These are phyloP conservation scores for Xylaria sp. DNA, from an alignment of 2,329 filamentous ascomycete genomes.

Conservation along the genomic window DNA sequence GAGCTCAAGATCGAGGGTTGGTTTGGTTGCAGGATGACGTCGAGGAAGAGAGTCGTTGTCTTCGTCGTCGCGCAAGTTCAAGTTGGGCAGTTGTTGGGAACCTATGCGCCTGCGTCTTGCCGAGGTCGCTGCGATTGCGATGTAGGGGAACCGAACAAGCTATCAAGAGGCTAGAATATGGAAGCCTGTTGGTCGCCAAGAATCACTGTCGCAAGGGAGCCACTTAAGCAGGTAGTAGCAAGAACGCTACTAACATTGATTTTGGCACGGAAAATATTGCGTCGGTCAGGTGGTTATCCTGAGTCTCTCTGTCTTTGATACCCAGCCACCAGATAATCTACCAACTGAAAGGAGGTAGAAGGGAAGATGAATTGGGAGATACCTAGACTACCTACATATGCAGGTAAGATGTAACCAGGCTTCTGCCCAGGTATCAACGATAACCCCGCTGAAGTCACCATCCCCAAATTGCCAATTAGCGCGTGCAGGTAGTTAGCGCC, in stretches of 20 bases:
- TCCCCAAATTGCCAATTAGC: slow-evolving; percentile 9
- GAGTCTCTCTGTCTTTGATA: not conserved
- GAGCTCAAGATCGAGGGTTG: not conserved
- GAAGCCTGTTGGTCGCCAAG: slow-evolving; percentile 25
- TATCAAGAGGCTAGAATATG: slow-evolving; percentile 5
- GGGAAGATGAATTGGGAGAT: not conserved
- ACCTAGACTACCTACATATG: too few relatives aligned
- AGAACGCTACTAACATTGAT: not conserved
- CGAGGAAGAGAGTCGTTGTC: slow-evolving; percentile 2
- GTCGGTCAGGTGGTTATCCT: not conserved
- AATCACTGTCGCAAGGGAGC: slow-evolving; percentile 10
- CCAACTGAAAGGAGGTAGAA: not conserved
- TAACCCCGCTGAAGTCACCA: slow-evolving; percentile 43
- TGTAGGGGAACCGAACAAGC: not conserved
- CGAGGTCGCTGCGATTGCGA: not conserved
- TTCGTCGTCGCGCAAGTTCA: slow-evolving; percentile 1
- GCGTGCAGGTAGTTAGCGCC: slow-evolving; percentile 22
- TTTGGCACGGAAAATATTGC: not conserved
- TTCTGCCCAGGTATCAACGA: not conserved
- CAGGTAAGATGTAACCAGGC: too few relatives aligned
- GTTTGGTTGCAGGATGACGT: not conserved
- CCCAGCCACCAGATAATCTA: slow-evolving; percentile 6
- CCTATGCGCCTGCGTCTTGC: not conserved
- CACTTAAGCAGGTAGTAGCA: slow-evolving; percentile 6
- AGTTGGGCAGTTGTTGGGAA: not conserved